These are phyloP conservation scores for Clavaria fumosa DNA, from an alignment of 768 basidiomycete genomes.

Conservation along the genomic window DNA sequence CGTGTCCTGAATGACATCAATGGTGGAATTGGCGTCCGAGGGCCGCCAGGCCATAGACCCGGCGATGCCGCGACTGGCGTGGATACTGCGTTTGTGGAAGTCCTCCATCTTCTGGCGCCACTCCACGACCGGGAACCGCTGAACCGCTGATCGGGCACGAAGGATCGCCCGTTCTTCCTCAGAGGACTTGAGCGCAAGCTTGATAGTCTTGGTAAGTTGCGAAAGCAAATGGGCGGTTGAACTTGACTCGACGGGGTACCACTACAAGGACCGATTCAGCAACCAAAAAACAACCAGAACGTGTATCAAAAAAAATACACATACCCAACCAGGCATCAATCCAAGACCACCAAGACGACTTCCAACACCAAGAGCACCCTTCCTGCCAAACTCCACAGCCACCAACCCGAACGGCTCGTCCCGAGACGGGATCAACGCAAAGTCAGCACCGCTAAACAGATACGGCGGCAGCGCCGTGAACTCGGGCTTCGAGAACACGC, in stretches of 20 bases:
- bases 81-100: slow-evolving; percentile 79
- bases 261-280: slow-evolving; percentile 30
- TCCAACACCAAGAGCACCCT: slow-evolving; percentile 92
- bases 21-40: slow-evolving; percentile 38
- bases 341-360: slow-evolving; percentile 88
- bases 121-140: slow-evolving; percentile 95
- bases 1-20: slow-evolving; percentile 40
- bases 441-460: slow-evolving; percentile 89
- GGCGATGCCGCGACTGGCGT: slow-evolving; percentile 49
- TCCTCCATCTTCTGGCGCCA: slow-evolving; percentile 96
- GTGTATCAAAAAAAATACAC: slow-evolving; percentile 15
- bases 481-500: slow-evolving; percentile 92
- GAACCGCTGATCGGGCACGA: slow-evolving; percentile 84
- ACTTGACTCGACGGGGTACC: slow-evolving; percentile 93
- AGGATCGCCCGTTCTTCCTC: slow-evolving; percentile 86
- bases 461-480: slow-evolving; percentile 90
- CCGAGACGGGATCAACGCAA: slow-evolving; percentile 88
- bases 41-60: slow-evolving; percentile 65
- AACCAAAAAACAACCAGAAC: slow-evolving; percentile 4
- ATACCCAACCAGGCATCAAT: slow-evolving; percentile 94
- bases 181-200: slow-evolving; percentile 81
- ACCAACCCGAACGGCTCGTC: slow-evolving; percentile 95
- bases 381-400: slow-evolving; percentile 91
- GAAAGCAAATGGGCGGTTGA: slow-evolving; percentile 91
- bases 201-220: slow-evolving; percentile 87